Conservation (phyloP, 768 basidiomycete species). For the Lactarius deliciosus region DNA sequence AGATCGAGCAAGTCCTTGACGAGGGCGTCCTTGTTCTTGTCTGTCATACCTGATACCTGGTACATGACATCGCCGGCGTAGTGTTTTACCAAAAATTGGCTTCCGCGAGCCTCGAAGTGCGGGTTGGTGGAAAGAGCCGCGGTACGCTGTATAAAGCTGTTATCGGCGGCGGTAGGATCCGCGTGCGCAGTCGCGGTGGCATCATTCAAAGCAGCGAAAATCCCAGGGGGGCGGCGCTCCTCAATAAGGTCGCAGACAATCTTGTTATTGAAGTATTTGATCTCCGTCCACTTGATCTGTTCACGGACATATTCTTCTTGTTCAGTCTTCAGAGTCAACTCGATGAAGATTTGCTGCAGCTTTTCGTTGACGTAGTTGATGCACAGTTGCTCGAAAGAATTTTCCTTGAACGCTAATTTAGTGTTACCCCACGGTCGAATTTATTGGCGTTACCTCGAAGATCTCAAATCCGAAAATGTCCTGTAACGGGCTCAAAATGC, state of each 20-base stretch:
- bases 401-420: slow-evolving; percentile 54
- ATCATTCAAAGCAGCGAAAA: slow-evolving; percentile 97
- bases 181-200: slow-evolving; percentile 99
- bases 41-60: slow-evolving; percentile 96
- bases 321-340: slow-evolving; percentile 96
- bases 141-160: slow-evolving; percentile 92
- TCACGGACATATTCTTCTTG: slow-evolving; percentile 99
- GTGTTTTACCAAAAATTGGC: slow-evolving; percentile 93
- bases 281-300: slow-evolving; percentile 99
- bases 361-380: slow-evolving; percentile 99
- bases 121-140: slow-evolving; percentile 78
- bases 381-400: slow-evolving; percentile 96
- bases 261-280: slow-evolving; percentile 99
- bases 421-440: slow-evolving; percentile 1
- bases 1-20: slow-evolving; percentile 94
- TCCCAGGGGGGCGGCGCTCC: slow-evolving; percentile 92
- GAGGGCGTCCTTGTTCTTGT: slow-evolving; percentile 98
- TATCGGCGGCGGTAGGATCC: slow-evolving; percentile 93
- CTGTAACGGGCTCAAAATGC: slow-evolving; percentile 38
- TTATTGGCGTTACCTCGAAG: slow-evolving; percentile 62
- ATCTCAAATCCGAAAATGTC: slow-evolving; percentile 99
- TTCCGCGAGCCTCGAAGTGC: slow-evolving; percentile 92
- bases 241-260: slow-evolving; percentile 98
- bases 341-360: slow-evolving; percentile 98
- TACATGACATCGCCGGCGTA: slow-evolving; percentile 99